Evolutionary conservation across 768 basidiomycete genomes (phyloP), one percentile per base, ranked within the genome.

Genomic region (Hygrophoropsis aurantiaca): DNA sequence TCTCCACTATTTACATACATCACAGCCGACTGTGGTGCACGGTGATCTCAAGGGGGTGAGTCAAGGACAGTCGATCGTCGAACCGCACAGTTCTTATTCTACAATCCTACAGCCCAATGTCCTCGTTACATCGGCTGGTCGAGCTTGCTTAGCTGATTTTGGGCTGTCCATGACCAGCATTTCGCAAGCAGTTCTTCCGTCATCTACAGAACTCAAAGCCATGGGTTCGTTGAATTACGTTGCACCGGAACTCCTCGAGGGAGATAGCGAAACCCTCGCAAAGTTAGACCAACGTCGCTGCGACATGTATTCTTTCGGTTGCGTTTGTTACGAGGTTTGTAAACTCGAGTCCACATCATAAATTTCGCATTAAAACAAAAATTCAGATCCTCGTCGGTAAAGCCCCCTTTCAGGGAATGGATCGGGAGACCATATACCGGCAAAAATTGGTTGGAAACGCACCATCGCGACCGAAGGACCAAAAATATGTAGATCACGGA

Each of bases 111-210:
- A 77, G 77, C 70, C 66, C 11, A 79, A 80, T 46, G 73, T 80
- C 38, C 66, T 80, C 18, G 65, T 80, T 15, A 72, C 72, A 5
- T 60, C 54, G 4, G 51, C 62, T 11, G 66, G 66, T 11, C 60
- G 62, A 20, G 79, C 78, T 10, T 77, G 75, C 44, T 62, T 80
- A 4, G 71, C 77, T 21, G 78, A 80, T 54, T 79, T 80, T 43
- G 78, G 78, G 13, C 60, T 79, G 19, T 49, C 13, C 8, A 58
- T 54, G 0, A 33, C 47, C 19, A 61, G 59, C 19, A 58, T 60
- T 42, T 38, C 40, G 1, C 46, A 53, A 34, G 47, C 53, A 11
- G 42, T 56, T 7, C 49, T 27, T n/a, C 51, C 54, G 3, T 42
- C 49, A 11, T 30, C 53, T 10, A 43, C 49, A 18, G 15, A 50